A percentile compares a stretch with the other conserved stretches of the same genome.
These are phyloP conservation scores for Starmerella etchellsii DNA, from an alignment of 805 yeast genomes.

Conservation along the genomic window DNA sequence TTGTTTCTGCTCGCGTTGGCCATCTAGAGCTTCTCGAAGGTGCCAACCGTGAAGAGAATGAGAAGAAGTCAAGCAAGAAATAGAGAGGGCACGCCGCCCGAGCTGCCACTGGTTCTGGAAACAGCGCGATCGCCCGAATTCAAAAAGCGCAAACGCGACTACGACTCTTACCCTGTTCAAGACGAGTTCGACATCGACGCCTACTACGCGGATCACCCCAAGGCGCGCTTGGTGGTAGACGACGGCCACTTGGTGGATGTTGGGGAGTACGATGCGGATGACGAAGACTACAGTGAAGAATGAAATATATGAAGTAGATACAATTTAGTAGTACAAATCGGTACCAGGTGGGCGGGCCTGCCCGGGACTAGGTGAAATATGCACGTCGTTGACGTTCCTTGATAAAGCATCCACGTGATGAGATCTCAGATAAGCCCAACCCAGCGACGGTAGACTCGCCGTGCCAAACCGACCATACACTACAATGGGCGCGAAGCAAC, in stretches of 20 bases:
- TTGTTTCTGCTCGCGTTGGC: constrained; percentile 82
- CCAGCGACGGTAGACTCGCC: too few relatives aligned
- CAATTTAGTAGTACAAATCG: too few relatives aligned
- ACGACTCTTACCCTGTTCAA: constrained; percentile 6
- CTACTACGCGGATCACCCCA: constrained; percentile 11
- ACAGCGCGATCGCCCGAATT: constrained; percentile 1
- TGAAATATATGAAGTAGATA: too few relatives aligned
- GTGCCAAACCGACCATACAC: too few relatives aligned
- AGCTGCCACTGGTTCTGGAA: constrained; percentile 13
- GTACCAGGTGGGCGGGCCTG: too few relatives aligned
- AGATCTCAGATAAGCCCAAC: too few relatives aligned
- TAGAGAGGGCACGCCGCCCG: constrained; percentile 1
- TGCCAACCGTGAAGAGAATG: constrained; percentile 71
- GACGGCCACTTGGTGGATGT: constrained; percentile 1
- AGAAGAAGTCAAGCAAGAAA: constrained; percentile 30
- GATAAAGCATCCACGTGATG: too few relatives aligned
- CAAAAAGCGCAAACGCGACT: background rate
- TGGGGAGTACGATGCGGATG: background rate
- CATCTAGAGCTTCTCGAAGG: constrained; percentile 88
- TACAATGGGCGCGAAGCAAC: background rate
- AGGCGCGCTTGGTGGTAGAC: constrained; percentile 2
- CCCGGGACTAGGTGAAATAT: too few relatives aligned
- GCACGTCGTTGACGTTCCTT: too few relatives aligned
- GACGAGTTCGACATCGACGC: constrained; percentile 17
- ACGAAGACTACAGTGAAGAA: too few relatives aligned